Conservation (phyloP, 768 basidiomycete species). For the Podaxis rugospora region DNA sequence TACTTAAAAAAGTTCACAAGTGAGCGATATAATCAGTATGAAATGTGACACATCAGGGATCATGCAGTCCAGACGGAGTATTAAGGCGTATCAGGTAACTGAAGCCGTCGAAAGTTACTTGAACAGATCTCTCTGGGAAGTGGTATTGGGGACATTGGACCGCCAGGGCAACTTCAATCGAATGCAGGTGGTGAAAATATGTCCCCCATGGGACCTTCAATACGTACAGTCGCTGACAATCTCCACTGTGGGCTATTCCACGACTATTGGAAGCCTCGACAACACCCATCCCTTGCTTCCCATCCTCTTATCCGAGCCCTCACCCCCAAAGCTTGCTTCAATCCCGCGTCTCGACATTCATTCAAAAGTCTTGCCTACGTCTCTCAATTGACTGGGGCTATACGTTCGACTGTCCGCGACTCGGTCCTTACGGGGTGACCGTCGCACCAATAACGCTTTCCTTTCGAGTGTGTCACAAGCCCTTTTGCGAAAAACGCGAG, state of each 20-base stretch:
- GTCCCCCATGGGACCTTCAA: neutral
- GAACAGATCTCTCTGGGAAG: slow-evolving; percentile 66
- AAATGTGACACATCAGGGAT: slow-evolving; percentile 77
- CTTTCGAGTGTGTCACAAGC: slow-evolving; percentile 26
- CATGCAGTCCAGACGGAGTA: slow-evolving; percentile 76
- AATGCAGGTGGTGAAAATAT: slow-evolving; percentile 48
- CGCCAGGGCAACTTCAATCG: slow-evolving; percentile 92
- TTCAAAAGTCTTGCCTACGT: slow-evolving; percentile 96
- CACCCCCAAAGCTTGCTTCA: slow-evolving; percentile 90
- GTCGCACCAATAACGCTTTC: slow-evolving; percentile 49
- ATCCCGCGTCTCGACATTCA: slow-evolving; percentile 79
- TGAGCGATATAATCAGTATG: slow-evolving; percentile 83
- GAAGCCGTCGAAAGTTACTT: neutral
- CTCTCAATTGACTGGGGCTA: slow-evolving; percentile 99
- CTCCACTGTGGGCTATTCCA: slow-evolving; percentile 60
- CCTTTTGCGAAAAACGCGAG: too few species aligned
- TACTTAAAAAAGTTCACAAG: slow-evolving; percentile 96
- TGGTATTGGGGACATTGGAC: slow-evolving; percentile 93
- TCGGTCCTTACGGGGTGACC: slow-evolving; percentile 91
- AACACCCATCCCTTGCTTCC: slow-evolving; percentile 68
- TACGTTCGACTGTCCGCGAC: slow-evolving; percentile 82
- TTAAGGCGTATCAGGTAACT: slow-evolving; percentile 27
- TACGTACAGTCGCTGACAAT: neutral
- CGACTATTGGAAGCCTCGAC: slow-evolving; percentile 56
- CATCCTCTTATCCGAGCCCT: slow-evolving; percentile 94